Base-by-base conservation (phyloP, 1,284 basidiomycete genomes). In the Polyporus tsugae region DNA sequence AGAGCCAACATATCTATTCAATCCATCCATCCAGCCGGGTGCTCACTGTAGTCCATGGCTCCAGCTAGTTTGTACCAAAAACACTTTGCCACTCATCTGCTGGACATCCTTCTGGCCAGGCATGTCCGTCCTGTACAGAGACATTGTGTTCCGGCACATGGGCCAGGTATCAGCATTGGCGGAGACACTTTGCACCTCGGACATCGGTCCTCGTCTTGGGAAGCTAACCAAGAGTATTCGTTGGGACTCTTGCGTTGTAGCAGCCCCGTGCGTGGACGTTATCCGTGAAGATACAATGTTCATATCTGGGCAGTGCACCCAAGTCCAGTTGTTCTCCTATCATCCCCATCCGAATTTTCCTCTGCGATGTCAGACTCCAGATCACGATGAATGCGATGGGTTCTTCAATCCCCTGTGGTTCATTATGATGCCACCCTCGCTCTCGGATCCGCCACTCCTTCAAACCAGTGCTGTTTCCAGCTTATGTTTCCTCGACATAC, bases 91-190 rank as follows among this genome's bases (percentile, higher is more conserved):
- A 7, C 38, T 62, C n/a, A 22, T 66, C 22, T 62, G 65, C 52
- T 57, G 57, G 9, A 29, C 53, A 35, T 19, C 38, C 0, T 62
- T 44, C 60, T 53, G 61, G 65, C 52, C 61, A 2, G 65, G 46
- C 5, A 62, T 49, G 39, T n/a, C 55, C 52, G 38, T 49, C 0
- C 55, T 66, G 2, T 66, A 62, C 53, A 19, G 25, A 4, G 65
- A 66, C 53, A 46, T 66, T 3, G 65, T 58, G 6, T 15, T 66
- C n/a, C 60, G 60, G 2, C 60, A 60, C 13, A 66, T 66, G 61
- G 65, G 65, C 33, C 65, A 66, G 53, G 57, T 66, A 11, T 11
- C 38, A 9, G 65, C 65, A 11, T 38, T 66, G 9, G 65, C 65
- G 5, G 44, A 42, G 2, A 66, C 65, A 2, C 33, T 66, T 7